Base-by-base conservation (phyloP, 352 stramenopile species). In the Pythium brachiatum region DNA sequence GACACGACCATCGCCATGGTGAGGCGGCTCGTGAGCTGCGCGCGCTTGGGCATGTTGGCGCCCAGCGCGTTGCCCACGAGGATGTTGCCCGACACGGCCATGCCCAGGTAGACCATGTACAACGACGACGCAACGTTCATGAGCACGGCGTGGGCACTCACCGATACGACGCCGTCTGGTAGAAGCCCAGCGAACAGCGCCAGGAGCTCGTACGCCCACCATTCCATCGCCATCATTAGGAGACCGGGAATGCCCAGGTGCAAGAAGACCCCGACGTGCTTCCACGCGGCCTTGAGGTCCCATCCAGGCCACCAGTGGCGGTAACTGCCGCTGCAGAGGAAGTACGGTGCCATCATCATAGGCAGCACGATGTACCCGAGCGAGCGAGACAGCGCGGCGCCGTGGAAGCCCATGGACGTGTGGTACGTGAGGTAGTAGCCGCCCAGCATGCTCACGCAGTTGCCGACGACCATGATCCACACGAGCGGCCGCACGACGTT, bases 141-240 rank as follows among this genome's bases (percentile, higher is more conserved):
- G 21, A 92, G 71, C 39, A 95, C 77, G 16, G 79, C 77, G 57
- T 94, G 86, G 12, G 82, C 76, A 38, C 83, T 89, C 48, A 95
- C 82, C 15, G 71, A 77, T 26, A 94, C 75, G 11, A 94, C 76
- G 7, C 78, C 81, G 57, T 92, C 72, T 0, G 80, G 83, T 0
- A 94, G 68, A 1, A 90, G 70, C 2, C 83, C 86, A 8, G 83
- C 86, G 23, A 94, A 46, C 7, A 94, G 60, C 9, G 83, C 77
- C 11, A 94, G 69, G 6, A 88, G 32, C 60, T 92, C 84, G 60
- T 91, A 93, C 8, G 86, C 83, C 78, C 78, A 89, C 86, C 86
- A 93, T 66, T 89, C 76, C 66, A 95, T 84, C 20, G 73, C 63
- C 53, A 95, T 69, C 75, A 92, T 88, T 0, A 76, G 38, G 31